Conservation (phyloP, 495 filamentous ascomycete genomes). For the Ramalina peruviana region DNA sequence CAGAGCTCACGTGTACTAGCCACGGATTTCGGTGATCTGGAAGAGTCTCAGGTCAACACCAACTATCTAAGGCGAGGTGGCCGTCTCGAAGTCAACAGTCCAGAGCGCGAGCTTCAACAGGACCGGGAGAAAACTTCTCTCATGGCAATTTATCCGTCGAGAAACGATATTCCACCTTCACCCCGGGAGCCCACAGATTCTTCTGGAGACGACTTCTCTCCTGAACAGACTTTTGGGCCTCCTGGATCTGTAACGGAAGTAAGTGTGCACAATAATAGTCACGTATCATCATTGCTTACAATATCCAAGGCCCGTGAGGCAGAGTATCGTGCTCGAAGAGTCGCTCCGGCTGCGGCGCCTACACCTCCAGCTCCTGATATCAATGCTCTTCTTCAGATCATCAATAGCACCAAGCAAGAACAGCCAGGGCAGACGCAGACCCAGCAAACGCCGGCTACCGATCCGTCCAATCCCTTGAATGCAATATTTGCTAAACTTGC, state of each 20-base stretch:
- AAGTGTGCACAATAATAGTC: neutral
- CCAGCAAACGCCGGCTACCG: constrained; percentile 16
- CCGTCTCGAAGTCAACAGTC: constrained; percentile 35
- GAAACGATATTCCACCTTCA: constrained; percentile 59
- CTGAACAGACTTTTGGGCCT: constrained; percentile 34
- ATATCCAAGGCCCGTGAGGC: constrained; percentile 28
- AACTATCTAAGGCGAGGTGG: constrained; percentile 56
- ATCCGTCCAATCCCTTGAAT: constrained; percentile 26
- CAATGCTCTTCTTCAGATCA: constrained; percentile 32
- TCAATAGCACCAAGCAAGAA: constrained; percentile 19
- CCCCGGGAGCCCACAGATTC: constrained; percentile 55
- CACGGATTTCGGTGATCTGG: constrained; percentile 45
- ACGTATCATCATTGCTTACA: constrained; percentile 1
- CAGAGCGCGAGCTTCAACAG: constrained; percentile 53
- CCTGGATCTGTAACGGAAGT: constrained; percentile 35
- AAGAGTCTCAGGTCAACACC: constrained; percentile 32
- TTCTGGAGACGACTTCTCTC: constrained; percentile 18
- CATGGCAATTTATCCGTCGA: constrained; percentile 66
- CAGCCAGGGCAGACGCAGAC: constrained; percentile 27
- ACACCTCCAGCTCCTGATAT: constrained; percentile 29
- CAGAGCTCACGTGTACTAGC: constrained; percentile 20
- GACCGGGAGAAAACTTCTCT: constrained; percentile 64
- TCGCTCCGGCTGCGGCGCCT: constrained; percentile 21
- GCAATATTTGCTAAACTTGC: constrained; percentile 37
- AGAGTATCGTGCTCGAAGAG: constrained; percentile 28